These are phyloP conservation scores for Drechslerella coelobrocha DNA, from an alignment of 2,329 filamentous ascomycete genomes.

Conservation along the genomic window DNA sequence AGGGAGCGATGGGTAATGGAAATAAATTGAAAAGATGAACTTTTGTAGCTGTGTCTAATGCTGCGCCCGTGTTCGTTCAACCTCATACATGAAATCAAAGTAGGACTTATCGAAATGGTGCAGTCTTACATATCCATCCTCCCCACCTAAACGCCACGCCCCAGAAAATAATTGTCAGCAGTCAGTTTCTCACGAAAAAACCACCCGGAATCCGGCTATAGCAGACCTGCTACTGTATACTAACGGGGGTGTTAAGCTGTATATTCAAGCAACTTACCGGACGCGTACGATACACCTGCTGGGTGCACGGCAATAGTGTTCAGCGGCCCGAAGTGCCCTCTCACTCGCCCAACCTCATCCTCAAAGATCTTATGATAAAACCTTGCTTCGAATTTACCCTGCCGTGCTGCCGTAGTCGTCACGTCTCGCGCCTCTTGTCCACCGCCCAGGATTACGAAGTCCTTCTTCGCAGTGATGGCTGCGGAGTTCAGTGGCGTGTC, in stretches of 20 bases:
- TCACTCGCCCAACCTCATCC: constrained; percentile 96
- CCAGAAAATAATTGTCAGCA: constrained; percentile 18
- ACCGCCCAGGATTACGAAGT: constrained; percentile 96
- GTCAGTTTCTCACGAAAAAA: not conserved
- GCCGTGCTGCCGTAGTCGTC: constrained; percentile 87
- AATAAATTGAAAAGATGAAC: not conserved
- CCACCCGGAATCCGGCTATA: not conserved
- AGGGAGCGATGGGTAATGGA: constrained; percentile 1
- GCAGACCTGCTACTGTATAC: not conserved
- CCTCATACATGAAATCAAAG: constrained; percentile 98
- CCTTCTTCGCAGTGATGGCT: constrained; percentile 91
- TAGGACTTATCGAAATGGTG: constrained; percentile 99
- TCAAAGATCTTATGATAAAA: constrained; percentile 99
- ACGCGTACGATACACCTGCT: constrained; percentile 88
- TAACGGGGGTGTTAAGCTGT: not conserved
- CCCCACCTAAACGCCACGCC: constrained; percentile 67
- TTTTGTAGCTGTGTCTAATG: constrained; percentile 22
- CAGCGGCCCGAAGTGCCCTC: constrained; percentile 94
- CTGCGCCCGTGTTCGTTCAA: constrained; percentile 66
- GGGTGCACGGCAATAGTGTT: constrained; percentile 97
- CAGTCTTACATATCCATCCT: constrained; percentile 97
- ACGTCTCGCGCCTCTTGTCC: constrained; percentile 99
- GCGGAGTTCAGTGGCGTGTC: constrained; percentile 98
- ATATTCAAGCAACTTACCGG: constrained; percentile 59
- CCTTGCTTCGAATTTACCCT: constrained; percentile 98